Base-by-base conservation (phyloP, 75 land plant genomes). In the Pinus taeda region DNA sequence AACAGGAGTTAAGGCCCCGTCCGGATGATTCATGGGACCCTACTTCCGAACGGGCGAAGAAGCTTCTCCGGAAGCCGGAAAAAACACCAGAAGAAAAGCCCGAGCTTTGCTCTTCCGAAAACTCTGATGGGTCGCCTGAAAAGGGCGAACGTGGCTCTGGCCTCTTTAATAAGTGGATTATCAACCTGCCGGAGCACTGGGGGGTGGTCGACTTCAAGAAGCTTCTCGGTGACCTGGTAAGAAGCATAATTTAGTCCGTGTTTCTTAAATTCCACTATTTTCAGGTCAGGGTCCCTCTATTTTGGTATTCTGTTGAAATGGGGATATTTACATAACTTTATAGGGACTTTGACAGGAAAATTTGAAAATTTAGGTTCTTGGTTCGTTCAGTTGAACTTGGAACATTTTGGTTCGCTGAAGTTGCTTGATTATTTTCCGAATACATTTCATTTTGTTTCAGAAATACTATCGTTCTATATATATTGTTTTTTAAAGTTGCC, bases 11-110 rank as follows among this genome's bases (percentile, higher is more conserved):
- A 29, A 85, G 92, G n/a, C 87, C 65, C 0, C 78, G 90, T 2
- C 98, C 94, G 11, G 96, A 93, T 75, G 86, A 86, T 33, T 76
- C 97, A 24, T 93, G 96, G 98, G 98, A 96, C 60, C 98, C 98
- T 24, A 96, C 98, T 1, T 96, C 98, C 18, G 86, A 90, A 74
- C 37, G 90, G 55, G 93, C 91, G 13, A 92, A 92, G 83, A 92
- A 84, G 82, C 57, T 84, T n/a, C 57, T 60, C 33, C 62, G 55
- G 12, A 11, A 49, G 55, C 22, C 62, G 13, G 62, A 21, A 60
- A 21, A 21, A 65, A 12, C 7, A 20, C n/a, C 49, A 60, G 53
- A 36, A 36, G n/a, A 24, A 56, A 59, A 73, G 36, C 7, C 11
- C 2, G 74, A n/a, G 49, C 55, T 42, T 42, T n/a, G 49, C 13